A percentile compares a stretch with the other conserved stretches of the same genome.
Evolutionary conservation across 176 grass and related monocot species (phyloP).

Genomic region (Avena sativa): DNA sequence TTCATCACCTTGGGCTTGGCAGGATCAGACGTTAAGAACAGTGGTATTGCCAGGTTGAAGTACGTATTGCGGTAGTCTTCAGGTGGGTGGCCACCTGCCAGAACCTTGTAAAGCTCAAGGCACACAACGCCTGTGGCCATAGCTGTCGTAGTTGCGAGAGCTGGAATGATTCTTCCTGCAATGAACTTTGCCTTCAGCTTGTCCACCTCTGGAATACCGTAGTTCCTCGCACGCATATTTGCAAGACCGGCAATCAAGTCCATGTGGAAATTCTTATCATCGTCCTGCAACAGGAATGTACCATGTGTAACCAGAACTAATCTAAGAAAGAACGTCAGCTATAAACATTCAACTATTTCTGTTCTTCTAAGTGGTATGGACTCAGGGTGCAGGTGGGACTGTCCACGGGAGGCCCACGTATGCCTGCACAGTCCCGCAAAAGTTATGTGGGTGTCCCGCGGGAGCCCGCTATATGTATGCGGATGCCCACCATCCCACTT

Average conservation of each 20-base stretch:
- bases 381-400: too few relatives aligned
- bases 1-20: slow-evolving; percentile 64
- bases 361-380: slow-evolving; percentile 14
- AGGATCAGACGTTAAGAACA: slow-evolving; percentile 73
- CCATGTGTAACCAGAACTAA: slow-evolving; percentile 31
- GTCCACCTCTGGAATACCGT: slow-evolving; percentile 71
- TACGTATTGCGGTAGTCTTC: slow-evolving; percentile 83
- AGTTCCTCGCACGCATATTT: slow-evolving; percentile 91
- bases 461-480: too few relatives aligned
- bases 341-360: slow-evolving; percentile 20
- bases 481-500: too few relatives aligned
- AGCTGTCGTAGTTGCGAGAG: slow-evolving; percentile 75
- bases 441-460: too few relatives aligned
- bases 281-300: slow-evolving; percentile 59
- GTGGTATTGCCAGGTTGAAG: slow-evolving; percentile 70
- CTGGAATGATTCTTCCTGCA: slow-evolving; percentile 79
- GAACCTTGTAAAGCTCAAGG: slow-evolving; percentile 92
- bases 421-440: too few relatives aligned
- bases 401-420: too few relatives aligned
- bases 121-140: slow-evolving; percentile 89
- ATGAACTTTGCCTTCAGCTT: slow-evolving; percentile 85
- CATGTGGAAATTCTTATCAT: slow-evolving; percentile 84
- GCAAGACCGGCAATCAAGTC: slow-evolving; percentile 81
- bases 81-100: slow-evolving; percentile 61
- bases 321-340: slow-evolving; percentile 10